Evolutionary conservation across 352 stramenopile species (phyloP), one percentile per base, ranked within the genome.

Genomic region (Globisporangium irregulare): DNA sequence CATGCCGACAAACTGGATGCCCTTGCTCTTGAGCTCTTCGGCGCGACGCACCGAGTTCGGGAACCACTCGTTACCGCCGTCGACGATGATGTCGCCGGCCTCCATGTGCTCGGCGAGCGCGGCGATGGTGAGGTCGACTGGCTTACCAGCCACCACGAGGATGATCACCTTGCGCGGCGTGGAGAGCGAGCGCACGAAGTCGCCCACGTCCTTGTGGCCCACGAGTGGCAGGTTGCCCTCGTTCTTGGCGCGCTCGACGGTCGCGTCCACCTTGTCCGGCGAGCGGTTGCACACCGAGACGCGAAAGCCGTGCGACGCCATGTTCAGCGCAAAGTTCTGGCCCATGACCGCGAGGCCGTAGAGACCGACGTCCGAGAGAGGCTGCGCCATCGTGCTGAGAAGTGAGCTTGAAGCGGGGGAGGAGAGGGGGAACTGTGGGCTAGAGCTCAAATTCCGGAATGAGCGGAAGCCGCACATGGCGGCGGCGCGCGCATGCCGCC

Each of bases 1-100:
- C 97, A 99, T 99, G 57, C 97, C 97, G 29, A 99, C 76, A 74
- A 99, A 99, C 64, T 97, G 82, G 75, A 99, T 99, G 54, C 95
- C 94, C 82, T 98, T 98, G 46, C 80, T 71, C 73, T 95, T 86
- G 38, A 99, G 83, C 75, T 98, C 90, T 72, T 98, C 80, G 0
- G 85, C 82, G 67, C 98, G 91, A 59, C 97, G 93, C 71, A 99
- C 81, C 25, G 88, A 97, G 82, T 99, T 99, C 18, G 97, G 96
- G 77, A 97, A 99, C 97, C 97, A 99, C 86, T 99, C 97, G 88
- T 99, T 99, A 34, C 98, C 98, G 51, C 98, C 98, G 80, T 99
- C 98, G 41, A 99, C 91, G 70, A 99, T 97, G 60, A 99, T 93
- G 87, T 99, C 98, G 15, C 97, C 98, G 46, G 82, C 72, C 73